Evolutionary conservation across 805 yeast species (phyloP), one percentile per base, ranked within the genome.

Genomic region (Saccharomycopsis sp.): DNA sequence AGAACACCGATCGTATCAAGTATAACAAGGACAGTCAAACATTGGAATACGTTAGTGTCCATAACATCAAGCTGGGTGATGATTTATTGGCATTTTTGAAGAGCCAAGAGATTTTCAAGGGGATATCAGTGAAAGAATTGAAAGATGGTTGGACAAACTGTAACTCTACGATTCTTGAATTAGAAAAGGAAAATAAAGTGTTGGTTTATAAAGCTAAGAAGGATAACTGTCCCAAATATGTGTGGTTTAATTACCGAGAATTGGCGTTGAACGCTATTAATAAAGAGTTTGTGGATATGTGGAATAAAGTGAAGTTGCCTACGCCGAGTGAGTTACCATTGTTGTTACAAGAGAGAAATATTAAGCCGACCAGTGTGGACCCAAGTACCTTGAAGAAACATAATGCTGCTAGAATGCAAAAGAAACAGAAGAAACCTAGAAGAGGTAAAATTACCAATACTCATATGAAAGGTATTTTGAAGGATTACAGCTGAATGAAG

Each of bases 131-230:
- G 23, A 85, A 83, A 54, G 87, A 82, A 53, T 63, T 75, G 41
- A 79, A 79, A 56, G 96, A 87, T 57, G 98, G 98, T 20, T 93
- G 99, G 99, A 75, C 85, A 42, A 90, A 88, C 13, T 90, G 96
- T 60, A 62, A 82, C 31, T 79, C 77, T 4, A 82, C 93, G 0
- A 79, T 93, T 21, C 79, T 80, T 40, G 81, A 83, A 54, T 67
- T 93, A 24, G 98, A 93, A 58, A 70, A 71, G 44, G 81, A 81
- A 45, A 75, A 82, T 46, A 81, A 84, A 56, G 77, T 90, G 29
- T 68, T 93, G 26, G 96, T 93, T 1, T 68, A 86, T 54, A 74
- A 96, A 47, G 88, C 95, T 22, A 88, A 90, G 58, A 94, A 93
- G 68, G 99, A 93, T 54, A 86, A 84, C 56, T 70, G 88, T 1